Base-by-base conservation (phyloP, 495 filamentous ascomycete genomes). In the Penicillium lagena region DNA sequence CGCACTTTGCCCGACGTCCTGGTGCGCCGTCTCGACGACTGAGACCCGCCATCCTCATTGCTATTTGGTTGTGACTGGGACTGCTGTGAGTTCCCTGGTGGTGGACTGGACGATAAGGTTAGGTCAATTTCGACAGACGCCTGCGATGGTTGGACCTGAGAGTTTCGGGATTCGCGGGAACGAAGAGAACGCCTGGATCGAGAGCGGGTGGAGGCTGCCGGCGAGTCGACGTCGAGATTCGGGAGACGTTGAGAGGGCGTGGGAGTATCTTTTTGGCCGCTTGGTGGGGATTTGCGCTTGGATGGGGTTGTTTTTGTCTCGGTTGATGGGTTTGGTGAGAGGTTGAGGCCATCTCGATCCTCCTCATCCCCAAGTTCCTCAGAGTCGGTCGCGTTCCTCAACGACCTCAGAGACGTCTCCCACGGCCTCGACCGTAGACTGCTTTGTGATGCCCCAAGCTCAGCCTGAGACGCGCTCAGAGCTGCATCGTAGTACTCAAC, bases 91-190 rank as follows among this genome's bases (percentile, higher is more conserved):
- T 62, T 50, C 41, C 58, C 59, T 1, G 56, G 55, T 0, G 43
- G 54, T 1, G 62, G 58, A 12, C n/a, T 10, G 10, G 4, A 7
- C n/a, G 60, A 61, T 2, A 51, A 64, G 0, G 73, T 76, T 15
- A 76, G 51, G 40, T 76, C 73, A 9, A 78, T 54, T 12, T 74
- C 39, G 17, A 52, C 54, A 2, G 62, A 64, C 9, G 36, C 42
- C 41, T 65, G 59, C 2, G 63, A 60, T 14, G 42, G 33, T 6
- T 42, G 46, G 29, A 37, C 39, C 27, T 52, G 56, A 4, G 49
- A 55, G 31, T 13, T 22, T 0, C 10, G 10, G 8, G 39, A 38
- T 37, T 17, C 34, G n/a, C 12, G 39, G 28, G 9, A 22, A 10
- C 27, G 14, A 11, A 13, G 39, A 12, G 39, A 33, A 4, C n/a